Percentiles rank a stretch among this genome's conserved stretches.
Conservation (phyloP, 1,284 basidiomycete genomes). For the Singerocomus inundabilis region DNA sequence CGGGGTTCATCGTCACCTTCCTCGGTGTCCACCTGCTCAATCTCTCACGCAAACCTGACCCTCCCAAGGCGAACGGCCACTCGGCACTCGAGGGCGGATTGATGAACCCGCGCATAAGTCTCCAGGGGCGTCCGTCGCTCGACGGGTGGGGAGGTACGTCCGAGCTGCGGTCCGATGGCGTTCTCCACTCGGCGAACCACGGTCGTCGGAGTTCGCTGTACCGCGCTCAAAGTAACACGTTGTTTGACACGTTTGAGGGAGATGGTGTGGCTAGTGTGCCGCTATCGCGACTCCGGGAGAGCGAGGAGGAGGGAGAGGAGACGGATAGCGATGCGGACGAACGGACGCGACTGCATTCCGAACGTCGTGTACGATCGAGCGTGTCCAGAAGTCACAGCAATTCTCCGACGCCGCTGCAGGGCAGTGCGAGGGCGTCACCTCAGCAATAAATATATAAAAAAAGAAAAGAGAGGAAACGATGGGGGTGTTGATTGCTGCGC, state of each 20-base stretch:
- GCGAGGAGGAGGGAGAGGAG: constrained; percentile 42
- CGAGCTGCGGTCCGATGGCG: constrained; percentile 34
- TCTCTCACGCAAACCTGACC: constrained; percentile 69
- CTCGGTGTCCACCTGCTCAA: constrained; percentile 91
- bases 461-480: background rate
- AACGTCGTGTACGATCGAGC: constrained; percentile 21
- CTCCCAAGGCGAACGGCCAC: constrained; percentile 41
- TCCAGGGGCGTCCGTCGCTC: constrained; percentile 66
- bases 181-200: constrained; percentile 38
- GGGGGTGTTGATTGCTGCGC: constrained; percentile 2
- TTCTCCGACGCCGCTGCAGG: constrained; percentile 32
- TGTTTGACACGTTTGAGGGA: constrained; percentile 61
- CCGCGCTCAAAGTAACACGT: constrained; percentile 54
- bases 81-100: constrained; percentile 67
- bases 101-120: constrained; percentile 71
- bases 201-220: constrained; percentile 57
- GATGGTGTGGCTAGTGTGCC: constrained; percentile 31
- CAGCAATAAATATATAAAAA: constrained; percentile 9
- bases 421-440: constrained; percentile 22
- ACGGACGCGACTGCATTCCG: constrained; percentile 45
- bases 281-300: constrained; percentile 44
- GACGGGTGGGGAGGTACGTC: constrained; percentile 65
- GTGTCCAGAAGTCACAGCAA: constrained; percentile 32
- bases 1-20: constrained; percentile 89
- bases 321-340: constrained; percentile 45